These are phyloP conservation scores for Caryopteris hybrid DNA, from an alignment of 305 asterid species.

Conservation along the genomic window DNA sequence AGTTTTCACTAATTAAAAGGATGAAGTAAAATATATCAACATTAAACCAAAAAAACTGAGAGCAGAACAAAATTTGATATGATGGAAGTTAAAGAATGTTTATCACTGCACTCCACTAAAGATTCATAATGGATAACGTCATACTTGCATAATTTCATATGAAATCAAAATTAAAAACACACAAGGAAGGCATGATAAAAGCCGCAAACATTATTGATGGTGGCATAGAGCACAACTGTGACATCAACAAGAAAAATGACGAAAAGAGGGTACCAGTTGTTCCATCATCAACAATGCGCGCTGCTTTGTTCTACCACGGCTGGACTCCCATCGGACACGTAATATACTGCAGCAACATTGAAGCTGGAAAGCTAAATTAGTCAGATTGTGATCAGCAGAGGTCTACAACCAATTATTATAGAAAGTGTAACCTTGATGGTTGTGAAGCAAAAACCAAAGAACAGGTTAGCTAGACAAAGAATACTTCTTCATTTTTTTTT, in stretches of 20 bases:
- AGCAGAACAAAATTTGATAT: not conserved
- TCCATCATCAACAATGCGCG: constrained; percentile 92
- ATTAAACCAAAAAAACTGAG: constrained; percentile 3
- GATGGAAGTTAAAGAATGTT: not conserved
- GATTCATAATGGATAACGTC: not conserved
- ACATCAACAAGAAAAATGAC: constrained; percentile 9
- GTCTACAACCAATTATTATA: constrained; percentile 4
- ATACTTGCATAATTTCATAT: not conserved
- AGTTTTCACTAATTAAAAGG: not conserved
- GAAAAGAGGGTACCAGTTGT: constrained; percentile 47
- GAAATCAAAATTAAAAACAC: not conserved
- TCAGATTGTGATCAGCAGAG: constrained; percentile 13
- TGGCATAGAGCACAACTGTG: not conserved
- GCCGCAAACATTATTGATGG: not conserved
- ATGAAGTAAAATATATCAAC: not conserved
- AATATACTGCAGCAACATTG: constrained; percentile 58
- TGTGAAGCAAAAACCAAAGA: not conserved
- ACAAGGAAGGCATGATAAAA: not conserved
- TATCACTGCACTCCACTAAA: not conserved
- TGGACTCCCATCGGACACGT: constrained; percentile 89
- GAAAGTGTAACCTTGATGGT: not conserved
- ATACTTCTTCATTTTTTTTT: too few relatives aligned
- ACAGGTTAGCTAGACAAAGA: not conserved
- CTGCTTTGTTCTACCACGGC: constrained; percentile 88
- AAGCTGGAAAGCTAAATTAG: constrained; percentile 35